Conservation (phyloP, 108 stramenopile genomes). For the Skeletonema marinoi region DNA sequence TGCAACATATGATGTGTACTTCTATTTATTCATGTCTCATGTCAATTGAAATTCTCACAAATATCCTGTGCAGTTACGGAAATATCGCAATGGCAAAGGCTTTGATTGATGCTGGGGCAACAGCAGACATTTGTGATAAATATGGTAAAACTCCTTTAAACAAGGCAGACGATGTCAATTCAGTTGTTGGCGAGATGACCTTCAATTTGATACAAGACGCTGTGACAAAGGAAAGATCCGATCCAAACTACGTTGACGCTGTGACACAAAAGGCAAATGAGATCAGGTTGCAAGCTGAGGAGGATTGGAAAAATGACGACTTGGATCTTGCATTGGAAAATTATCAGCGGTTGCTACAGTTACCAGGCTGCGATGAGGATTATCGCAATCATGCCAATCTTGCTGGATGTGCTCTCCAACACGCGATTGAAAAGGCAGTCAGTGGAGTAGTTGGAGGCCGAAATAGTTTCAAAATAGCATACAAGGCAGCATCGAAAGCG, state of each 20-base stretch:
- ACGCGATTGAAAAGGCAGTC: background rate
- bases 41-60: too few relatives aligned
- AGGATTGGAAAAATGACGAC: background rate
- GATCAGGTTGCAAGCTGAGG: background rate
- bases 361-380: background rate
- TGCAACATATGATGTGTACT: too few relatives aligned
- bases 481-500: background rate
- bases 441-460: background rate
- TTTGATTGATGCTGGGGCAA: conserved; percentile 3
- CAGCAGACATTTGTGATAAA: background rate
- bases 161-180: background rate
- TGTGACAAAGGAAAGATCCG: background rate
- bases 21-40: too few relatives aligned
- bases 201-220: background rate
- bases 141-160: background rate
- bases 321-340: background rate
- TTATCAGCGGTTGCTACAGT: background rate
- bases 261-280: background rate
- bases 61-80: background rate
- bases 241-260: conserved; percentile 2
- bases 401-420: background rate
- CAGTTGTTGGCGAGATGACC: background rate
- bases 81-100: background rate
- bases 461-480: background rate
- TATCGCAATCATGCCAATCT: background rate